These are phyloP conservation scores for Globisporangium camurandrum DNA, from an alignment of 352 stramenopile species.

Conservation along the genomic window DNA sequence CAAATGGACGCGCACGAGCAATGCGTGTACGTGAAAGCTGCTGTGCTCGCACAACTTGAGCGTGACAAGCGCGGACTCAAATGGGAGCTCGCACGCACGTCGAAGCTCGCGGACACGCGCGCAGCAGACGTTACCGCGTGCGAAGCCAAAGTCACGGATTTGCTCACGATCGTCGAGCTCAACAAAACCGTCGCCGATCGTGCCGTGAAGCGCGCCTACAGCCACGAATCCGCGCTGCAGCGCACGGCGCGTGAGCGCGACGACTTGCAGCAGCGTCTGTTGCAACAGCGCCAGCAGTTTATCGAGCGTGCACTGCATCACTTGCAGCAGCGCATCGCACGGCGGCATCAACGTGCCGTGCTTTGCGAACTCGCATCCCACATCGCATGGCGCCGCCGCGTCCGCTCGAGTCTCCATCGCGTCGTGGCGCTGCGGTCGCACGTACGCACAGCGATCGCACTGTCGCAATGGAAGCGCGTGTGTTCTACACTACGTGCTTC, in stretches of 20 bases:
- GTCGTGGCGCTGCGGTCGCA: neutral
- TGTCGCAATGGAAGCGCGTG: conserved; percentile 1
- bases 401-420: neutral
- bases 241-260: conserved; percentile 18
- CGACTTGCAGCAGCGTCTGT: conserved; percentile 13
- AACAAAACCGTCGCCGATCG: conserved; percentile 47
- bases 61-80: conserved; percentile 40
- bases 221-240: conserved; percentile 22
- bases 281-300: conserved; percentile 18
- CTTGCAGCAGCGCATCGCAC: conserved; percentile 15
- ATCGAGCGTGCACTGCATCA: conserved; percentile 12
- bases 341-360: conserved; percentile 13
- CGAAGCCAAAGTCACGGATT: conserved; percentile 47
- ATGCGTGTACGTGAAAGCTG: conserved; percentile 42
- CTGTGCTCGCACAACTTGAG: conserved; percentile 45
- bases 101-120: conserved; percentile 27
- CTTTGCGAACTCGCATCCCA: conserved; percentile 14
- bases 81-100: conserved; percentile 38
- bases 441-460: neutral
- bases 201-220: conserved; percentile 32
- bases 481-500: neutral
- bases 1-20: conserved; percentile 3
- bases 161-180: conserved; percentile 61
- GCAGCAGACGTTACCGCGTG: conserved; percentile 23
- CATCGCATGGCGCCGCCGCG: neutral